Conservation (phyloP, 257 asterid species). For the Solanum pinnatisectum region DNA sequence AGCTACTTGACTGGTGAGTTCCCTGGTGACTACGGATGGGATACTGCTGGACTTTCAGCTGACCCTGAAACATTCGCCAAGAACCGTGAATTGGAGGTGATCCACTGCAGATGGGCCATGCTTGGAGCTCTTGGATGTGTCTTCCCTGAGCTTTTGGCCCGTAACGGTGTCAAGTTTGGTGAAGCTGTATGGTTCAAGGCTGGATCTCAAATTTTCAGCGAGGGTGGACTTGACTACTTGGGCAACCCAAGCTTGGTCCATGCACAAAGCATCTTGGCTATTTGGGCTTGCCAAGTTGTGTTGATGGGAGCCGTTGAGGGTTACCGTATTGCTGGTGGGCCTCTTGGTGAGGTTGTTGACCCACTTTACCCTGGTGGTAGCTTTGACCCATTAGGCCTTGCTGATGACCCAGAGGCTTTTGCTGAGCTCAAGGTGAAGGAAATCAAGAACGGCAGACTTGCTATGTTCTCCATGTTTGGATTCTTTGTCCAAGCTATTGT, state of each 20-base stretch:
- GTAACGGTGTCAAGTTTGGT: constrained; percentile 30
- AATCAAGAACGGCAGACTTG: constrained; percentile 41
- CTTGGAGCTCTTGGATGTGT: constrained; percentile 38
- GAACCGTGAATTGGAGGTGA: constrained; percentile 31
- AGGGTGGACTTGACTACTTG: constrained; percentile 34
- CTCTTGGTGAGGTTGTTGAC: constrained; percentile 35
- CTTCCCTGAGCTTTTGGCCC: constrained; percentile 34
- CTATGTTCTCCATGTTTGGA: constrained; percentile 44
- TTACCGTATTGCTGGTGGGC: constrained; percentile 35
- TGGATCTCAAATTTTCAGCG: constrained; percentile 28
- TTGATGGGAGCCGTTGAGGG: constrained; percentile 41
- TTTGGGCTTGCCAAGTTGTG: constrained; percentile 31
- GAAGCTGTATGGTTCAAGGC: constrained; percentile 45
- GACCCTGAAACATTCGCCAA: constrained; percentile 34
- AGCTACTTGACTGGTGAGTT: constrained; percentile 34
- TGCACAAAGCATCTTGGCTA: constrained; percentile 34
- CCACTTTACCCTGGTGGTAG: constrained; percentile 48
- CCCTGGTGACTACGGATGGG: constrained; percentile 46
- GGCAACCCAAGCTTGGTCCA: constrained; percentile 34
- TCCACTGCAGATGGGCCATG: constrained; percentile 36
- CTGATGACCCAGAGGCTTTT: constrained; percentile 50
- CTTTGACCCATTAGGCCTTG: constrained; percentile 50
- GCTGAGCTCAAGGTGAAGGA: constrained; percentile 51
- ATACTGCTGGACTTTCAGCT: constrained; percentile 43
- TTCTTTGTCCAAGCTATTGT: constrained; percentile 43